Base-by-base conservation (phyloP, 805 yeast genomes). In the Wickerhamiella vanderwaltii region DNA sequence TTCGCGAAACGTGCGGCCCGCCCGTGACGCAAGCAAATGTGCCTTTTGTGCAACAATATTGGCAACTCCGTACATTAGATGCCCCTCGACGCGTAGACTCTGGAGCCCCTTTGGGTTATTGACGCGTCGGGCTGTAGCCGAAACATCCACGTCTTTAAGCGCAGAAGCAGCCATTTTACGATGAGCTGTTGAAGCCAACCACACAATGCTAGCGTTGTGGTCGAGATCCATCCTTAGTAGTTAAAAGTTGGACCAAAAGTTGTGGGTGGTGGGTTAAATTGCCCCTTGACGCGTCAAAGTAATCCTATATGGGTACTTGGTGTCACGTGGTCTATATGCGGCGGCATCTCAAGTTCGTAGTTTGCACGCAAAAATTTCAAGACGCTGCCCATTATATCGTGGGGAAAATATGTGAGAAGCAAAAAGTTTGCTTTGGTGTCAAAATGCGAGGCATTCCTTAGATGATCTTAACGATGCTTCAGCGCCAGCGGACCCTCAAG, bases 31-130 rank as follows among this genome's bases (percentile, higher is more conserved):
- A 16, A 38, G 24, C 5, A 17, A 12, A 6, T 24, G 29, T 5
- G 41, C 18, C 29, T 38, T 38, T 24, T 38, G 35, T 3, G 41
- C 41, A 11, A 38, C 28, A 1, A 38, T 15, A 5, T 23, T 23
- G 19, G 30, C 41, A 4, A 38, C 35, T 17, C 41, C 41, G 33
- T 29, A 38, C 41, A 38, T 38, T 20, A 38, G 26, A 17, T 38
- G 41, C 5, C 41, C 35, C 25, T 38, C 41, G 16, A 38, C 30
- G 35, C 41, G 41, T 11, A 38, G 12, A 5, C 41, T 28, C 11
- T 24, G 41, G 18, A 38, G 35, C 9, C 23, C 12, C n/a, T 24
- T 17, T 6, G 17, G 19, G 24, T 38, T 30, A 24, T 9, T 22
- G 9, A 25, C 41, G 18, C 41, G 41, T 17, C 35, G 30, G 4